phyloP scores from a whole-genome alignment of 2,329 filamentous ascomycete species.

The Waltergamsia citrina region DNA sequence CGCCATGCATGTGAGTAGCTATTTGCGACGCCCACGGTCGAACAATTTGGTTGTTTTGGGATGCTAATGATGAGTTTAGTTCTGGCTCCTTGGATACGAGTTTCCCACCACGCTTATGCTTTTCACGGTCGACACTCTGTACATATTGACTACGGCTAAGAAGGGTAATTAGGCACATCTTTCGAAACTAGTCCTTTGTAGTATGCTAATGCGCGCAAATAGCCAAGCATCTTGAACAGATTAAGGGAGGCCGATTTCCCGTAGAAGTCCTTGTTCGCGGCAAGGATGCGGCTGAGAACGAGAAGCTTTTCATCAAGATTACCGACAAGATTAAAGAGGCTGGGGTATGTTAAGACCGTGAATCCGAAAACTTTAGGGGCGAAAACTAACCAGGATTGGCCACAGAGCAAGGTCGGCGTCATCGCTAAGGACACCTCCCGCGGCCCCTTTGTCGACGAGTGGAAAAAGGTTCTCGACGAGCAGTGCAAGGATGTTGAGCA shows the following conservation, averaged over 20 bases:
- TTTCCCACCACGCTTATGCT: conserved; percentile 94
- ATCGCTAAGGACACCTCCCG: conserved; percentile 75
- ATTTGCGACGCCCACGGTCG: neutral
- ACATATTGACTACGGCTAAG: conserved; percentile 92
- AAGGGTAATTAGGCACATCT: conserved; percentile 84
- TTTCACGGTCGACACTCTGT: conserved; percentile 78
- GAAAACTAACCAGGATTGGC: conserved; percentile 6
- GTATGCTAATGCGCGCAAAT: conserved; percentile 5
- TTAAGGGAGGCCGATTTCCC: conserved; percentile 87
- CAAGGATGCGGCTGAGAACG: conserved; percentile 86
- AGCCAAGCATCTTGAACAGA: conserved; percentile 88
- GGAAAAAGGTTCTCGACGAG: conserved; percentile 74
- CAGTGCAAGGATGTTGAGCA: conserved; percentile 81
- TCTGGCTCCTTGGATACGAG: conserved; percentile 97
- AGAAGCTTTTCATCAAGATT: conserved; percentile 80
- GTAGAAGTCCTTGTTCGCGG: conserved; percentile 86
- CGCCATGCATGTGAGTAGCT: conserved; percentile 71
- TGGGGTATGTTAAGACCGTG: conserved; percentile 51
- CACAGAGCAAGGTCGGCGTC: conserved; percentile 81
- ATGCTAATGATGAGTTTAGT: conserved; percentile 42
- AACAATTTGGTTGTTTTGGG: neutral
- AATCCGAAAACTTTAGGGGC: conserved; percentile 4
- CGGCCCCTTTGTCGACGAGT: conserved; percentile 91
- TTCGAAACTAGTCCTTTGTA: too few species aligned
- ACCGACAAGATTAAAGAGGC: conserved; percentile 78